These are phyloP conservation scores for Phytophthora ramorum DNA, from an alignment of 352 stramenopile species.

Conservation along the genomic window DNA sequence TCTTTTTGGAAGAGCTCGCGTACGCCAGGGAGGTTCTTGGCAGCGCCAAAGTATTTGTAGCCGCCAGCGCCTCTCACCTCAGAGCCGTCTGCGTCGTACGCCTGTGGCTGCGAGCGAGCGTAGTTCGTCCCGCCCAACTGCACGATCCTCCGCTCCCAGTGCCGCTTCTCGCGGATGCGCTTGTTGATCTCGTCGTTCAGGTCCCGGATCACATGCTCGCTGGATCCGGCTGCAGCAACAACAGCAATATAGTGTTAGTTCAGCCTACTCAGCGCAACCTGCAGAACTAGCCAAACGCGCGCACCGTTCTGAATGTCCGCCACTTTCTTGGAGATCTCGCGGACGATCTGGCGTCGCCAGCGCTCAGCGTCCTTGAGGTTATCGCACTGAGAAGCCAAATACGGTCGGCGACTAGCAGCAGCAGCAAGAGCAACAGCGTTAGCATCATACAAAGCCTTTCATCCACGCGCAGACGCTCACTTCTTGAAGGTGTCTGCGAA, in stretches of 20 bases:
- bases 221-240: constrained; percentile 74
- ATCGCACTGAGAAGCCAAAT: constrained; percentile 94
- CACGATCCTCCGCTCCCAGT: constrained; percentile 90
- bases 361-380: constrained; percentile 94
- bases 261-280: too few species aligned
- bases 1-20: constrained; percentile 94
- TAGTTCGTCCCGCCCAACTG: constrained; percentile 93
- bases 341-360: constrained; percentile 94
- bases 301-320: constrained; percentile 96
- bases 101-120: constrained; percentile 75
- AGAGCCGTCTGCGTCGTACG: constrained; percentile 77
- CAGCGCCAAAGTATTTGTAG: constrained; percentile 98
- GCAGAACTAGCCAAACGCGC: not conserved
- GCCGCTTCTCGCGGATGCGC: constrained; percentile 93
- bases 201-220: constrained; percentile 97
- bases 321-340: constrained; percentile 96
- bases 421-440: constrained; percentile 9
- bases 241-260: not conserved
- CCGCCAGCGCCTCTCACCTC: constrained; percentile 73
- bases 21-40: constrained; percentile 96
- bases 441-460: not conserved
- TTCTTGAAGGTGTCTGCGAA: constrained; percentile 87
- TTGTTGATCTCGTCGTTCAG: constrained; percentile 99
- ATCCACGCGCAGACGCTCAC: constrained; percentile 36
- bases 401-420: constrained; percentile 81